Conservation (phyloP, 2,329 filamentous ascomycete genomes). For the Microascus cirrosus region DNA sequence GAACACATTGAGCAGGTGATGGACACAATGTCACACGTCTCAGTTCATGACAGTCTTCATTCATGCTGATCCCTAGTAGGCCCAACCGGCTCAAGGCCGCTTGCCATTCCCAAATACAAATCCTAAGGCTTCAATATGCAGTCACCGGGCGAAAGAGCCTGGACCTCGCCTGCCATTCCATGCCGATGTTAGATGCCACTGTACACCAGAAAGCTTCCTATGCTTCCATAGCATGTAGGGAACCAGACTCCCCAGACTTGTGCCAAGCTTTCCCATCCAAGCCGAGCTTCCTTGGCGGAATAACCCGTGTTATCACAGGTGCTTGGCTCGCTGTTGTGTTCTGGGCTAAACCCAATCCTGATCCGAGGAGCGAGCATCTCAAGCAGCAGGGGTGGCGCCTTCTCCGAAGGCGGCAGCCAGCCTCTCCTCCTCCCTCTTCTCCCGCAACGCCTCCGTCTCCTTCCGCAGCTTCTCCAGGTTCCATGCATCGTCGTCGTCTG, state of each 20-base stretch:
- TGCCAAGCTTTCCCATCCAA: not conserved
- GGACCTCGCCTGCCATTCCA: not conserved
- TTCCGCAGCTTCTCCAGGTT: slow-evolving; percentile 72
- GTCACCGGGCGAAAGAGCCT: not conserved
- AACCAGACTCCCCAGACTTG: not conserved
- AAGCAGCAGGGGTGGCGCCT: not conserved
- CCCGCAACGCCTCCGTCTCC: slow-evolving; percentile 70
- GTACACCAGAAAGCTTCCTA: not conserved
- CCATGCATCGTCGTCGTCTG: slow-evolving; percentile 44
- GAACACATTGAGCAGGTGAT: not conserved
- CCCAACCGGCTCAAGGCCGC: not conserved
- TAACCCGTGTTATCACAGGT: not conserved
- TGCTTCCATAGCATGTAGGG: not conserved
- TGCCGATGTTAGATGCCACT: not conserved
- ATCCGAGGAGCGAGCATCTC: not conserved
- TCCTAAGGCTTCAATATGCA: not conserved
- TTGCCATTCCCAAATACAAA: not conserved
- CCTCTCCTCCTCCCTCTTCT: slow-evolving; percentile 66
- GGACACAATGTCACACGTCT: not conserved
- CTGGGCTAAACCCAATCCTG: not conserved
- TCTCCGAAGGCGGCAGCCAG: slow-evolving; percentile 6
- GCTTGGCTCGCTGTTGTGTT: not conserved
- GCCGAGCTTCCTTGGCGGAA: not conserved
- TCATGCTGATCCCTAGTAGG: not conserved
- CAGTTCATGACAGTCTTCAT: not conserved